A percentile compares a stretch with the other conserved stretches of the same genome.
Evolutionary conservation across 2,329 filamentous ascomycete genomes (phyloP).

Genomic region (Pleomassaria siparia): DNA sequence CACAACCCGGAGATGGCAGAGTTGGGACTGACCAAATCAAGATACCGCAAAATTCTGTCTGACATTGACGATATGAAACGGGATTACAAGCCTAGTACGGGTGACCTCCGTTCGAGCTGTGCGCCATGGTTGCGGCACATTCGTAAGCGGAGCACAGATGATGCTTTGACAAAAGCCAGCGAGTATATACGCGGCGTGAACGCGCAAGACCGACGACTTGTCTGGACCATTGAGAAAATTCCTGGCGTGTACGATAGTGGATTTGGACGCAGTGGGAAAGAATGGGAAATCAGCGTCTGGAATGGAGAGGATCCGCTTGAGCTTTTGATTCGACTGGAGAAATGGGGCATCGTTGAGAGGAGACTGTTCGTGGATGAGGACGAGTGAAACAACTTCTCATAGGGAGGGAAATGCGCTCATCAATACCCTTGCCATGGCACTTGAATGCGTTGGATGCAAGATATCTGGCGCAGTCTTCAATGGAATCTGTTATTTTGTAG

Average conservation of each 20-base stretch:
- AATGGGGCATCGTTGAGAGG: conserved; percentile 27
- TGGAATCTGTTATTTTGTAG: not conserved
- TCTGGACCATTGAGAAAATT: conserved; percentile 31
- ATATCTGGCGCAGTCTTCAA: too few relatives aligned
- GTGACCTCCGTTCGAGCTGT: conserved; percentile 9
- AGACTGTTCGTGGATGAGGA: conserved; percentile 22
- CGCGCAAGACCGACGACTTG: conserved; percentile 14
- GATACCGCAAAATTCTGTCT: conserved; percentile 16
- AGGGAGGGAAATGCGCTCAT: not conserved
- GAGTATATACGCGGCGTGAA: conserved; percentile 27
- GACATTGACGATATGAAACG: conserved; percentile 20
- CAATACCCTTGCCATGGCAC: not conserved
- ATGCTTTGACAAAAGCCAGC: conserved; percentile 18
- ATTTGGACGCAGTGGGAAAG: conserved; percentile 15
- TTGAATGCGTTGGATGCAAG: too few relatives aligned
- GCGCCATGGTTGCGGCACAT: conserved; percentile 14
- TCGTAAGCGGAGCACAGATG: conserved; percentile 15
- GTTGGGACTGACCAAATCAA: conserved; percentile 19
- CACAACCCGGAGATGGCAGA: conserved; percentile 27
- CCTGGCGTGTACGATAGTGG: conserved; percentile 22
- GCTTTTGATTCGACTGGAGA: conserved; percentile 23
- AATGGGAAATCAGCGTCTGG: conserved; percentile 30
- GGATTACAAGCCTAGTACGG: conserved; percentile 1
- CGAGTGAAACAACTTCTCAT: conserved; percentile 4
- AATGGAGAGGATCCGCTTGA: conserved; percentile 26